Evolutionary conservation across 1,284 basidiomycete genomes (phyloP).

Genomic region (Bjerkandera adusta): DNA sequence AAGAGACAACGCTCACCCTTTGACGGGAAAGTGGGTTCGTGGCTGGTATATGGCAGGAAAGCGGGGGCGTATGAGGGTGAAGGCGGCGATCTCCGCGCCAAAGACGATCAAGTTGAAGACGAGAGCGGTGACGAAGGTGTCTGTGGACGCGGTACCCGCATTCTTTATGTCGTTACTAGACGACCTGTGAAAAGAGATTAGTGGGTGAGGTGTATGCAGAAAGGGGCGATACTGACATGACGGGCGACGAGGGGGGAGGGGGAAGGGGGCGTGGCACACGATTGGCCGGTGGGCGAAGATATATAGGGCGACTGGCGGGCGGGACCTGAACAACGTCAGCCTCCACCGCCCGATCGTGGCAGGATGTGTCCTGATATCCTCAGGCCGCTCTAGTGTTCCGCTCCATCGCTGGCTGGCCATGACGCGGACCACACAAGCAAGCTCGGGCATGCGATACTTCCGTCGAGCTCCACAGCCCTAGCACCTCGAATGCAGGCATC

Average conservation of each 20-base stretch:
- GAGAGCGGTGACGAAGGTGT: constrained; percentile 76
- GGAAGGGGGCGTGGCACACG: background rate
- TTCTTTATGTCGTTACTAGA: constrained; percentile 7
- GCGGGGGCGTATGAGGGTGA: constrained; percentile 66
- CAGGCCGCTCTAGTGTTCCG: too few species aligned
- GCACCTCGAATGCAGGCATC: too few species aligned
- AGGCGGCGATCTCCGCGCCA: constrained; percentile 61
- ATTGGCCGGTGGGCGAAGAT: background rate
- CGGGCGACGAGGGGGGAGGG: background rate
- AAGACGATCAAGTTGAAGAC: constrained; percentile 73
- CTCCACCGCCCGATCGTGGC: background rate
- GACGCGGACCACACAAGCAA: too few species aligned
- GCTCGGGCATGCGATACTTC: too few species aligned
- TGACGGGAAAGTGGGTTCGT: constrained; percentile 56
- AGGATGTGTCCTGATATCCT: too few species aligned
- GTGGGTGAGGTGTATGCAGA: too few species aligned
- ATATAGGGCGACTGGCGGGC: too few species aligned
- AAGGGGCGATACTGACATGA: background rate
- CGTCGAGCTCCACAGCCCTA: too few species aligned
- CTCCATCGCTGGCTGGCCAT: too few species aligned
- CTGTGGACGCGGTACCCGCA: constrained; percentile 31
- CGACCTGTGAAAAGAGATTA: background rate
- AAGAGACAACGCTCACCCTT: constrained; percentile 38
- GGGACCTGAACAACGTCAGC: background rate
- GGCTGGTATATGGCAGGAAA: constrained; percentile 83